These are phyloP conservation scores for Orbilia ellipsospora DNA, from an alignment of 2,329 filamentous ascomycete species.

Conservation along the genomic window DNA sequence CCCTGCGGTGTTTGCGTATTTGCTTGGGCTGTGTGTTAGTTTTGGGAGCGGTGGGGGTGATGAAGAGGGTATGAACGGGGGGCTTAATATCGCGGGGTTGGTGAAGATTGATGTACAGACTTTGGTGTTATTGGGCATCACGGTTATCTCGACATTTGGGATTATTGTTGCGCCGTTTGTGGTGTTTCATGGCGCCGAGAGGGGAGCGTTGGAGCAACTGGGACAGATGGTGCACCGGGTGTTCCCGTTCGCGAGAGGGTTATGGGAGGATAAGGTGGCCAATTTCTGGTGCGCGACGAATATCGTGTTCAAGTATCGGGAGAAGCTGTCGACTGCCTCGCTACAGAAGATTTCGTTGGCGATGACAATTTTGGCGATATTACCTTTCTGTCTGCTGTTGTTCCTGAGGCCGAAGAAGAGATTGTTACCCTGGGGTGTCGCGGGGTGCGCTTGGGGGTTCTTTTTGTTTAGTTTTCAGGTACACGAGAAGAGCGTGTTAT, in stretches of 20 bases:
- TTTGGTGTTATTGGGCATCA: constrained; percentile 73
- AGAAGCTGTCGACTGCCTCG: constrained; percentile 73
- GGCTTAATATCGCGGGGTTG: constrained; percentile 40
- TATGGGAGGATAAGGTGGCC: constrained; percentile 98
- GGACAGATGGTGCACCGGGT: constrained; percentile 89
- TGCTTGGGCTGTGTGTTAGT: constrained; percentile 86
- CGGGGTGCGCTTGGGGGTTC: constrained; percentile 92
- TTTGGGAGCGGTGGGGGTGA: constrained; percentile 75
- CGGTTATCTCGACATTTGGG: constrained; percentile 75
- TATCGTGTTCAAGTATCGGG: constrained; percentile 84
- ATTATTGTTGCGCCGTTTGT: constrained; percentile 72
- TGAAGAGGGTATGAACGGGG: not conserved
- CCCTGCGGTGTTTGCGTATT: constrained; percentile 88
- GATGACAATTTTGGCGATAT: constrained; percentile 79
- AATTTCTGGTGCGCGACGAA: constrained; percentile 98
- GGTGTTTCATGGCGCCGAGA: constrained; percentile 72
- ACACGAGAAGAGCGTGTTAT: constrained; percentile 94
- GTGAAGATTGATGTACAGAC: constrained; percentile 75
- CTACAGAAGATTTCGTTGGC: constrained; percentile 76
- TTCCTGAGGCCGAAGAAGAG: constrained; percentile 81
- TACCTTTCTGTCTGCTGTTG: constrained; percentile 81
- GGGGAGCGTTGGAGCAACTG: constrained; percentile 79
- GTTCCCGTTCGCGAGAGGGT: constrained; percentile 92
- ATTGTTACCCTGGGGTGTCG: constrained; percentile 81
- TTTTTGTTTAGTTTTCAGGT: constrained; percentile 98